phyloP scores from a whole-genome alignment of 345 rosid genomes.

The Gossypium arboreum region DNA sequence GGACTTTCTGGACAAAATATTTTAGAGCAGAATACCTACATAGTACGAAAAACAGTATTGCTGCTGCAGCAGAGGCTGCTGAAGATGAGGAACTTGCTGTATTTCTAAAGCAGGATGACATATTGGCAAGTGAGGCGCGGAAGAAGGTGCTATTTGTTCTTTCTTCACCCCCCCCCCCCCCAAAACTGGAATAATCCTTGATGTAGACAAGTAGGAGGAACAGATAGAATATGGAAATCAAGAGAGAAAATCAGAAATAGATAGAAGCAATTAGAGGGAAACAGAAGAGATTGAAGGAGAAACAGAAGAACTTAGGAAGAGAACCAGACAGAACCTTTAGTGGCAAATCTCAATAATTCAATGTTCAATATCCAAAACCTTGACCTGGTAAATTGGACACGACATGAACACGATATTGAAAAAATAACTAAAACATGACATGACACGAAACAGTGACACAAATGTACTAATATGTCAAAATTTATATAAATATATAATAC shows the following conservation, averaged over 20 bases:
- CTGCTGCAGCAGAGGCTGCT: conserved; percentile 95
- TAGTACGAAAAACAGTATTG: conserved; percentile 59
- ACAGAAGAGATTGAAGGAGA: background rate
- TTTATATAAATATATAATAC: background rate
- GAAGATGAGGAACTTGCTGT: conserved; percentile 96
- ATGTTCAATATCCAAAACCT: background rate
- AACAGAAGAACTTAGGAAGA: background rate
- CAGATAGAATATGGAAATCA: background rate
- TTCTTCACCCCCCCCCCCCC: too few species aligned
- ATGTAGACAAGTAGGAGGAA: background rate
- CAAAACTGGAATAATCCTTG: background rate
- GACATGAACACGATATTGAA: background rate
- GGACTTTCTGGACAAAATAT: conserved; percentile 93
- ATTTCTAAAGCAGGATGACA: conserved; percentile 82
- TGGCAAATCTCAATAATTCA: background rate
- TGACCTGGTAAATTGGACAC: background rate
- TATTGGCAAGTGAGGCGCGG: conserved; percentile 74
- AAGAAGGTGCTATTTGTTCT: conserved; percentile 53
- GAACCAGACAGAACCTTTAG: background rate
- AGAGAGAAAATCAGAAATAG: background rate
- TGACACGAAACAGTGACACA: background rate
- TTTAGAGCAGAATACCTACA: conserved; percentile 91
- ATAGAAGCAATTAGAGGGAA: background rate
- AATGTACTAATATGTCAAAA: background rate
- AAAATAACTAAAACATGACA: background rate